Percentiles rank a stretch among this genome's conserved stretches.
phyloP scores from a whole-genome alignment of 768 basidiomycete species.

The Porpolomopsis calyptriformis region DNA sequence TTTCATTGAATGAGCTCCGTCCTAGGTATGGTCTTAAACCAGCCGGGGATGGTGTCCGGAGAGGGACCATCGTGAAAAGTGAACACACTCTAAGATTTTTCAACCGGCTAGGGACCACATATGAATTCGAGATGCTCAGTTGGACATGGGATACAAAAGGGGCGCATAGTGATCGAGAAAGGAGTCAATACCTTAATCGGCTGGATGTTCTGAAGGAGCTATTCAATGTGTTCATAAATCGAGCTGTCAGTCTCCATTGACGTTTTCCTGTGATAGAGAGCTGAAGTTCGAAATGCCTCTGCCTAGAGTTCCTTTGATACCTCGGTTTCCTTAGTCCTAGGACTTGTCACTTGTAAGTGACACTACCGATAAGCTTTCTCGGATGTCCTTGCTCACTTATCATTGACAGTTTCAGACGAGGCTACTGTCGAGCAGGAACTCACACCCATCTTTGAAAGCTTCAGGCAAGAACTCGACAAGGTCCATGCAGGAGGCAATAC shows the following conservation, averaged over 20 bases:
- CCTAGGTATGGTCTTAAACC: constrained; percentile 12
- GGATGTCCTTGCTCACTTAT: background rate
- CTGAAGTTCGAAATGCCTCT: background rate
- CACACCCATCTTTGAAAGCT: constrained; percentile 20
- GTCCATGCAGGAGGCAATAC: constrained; percentile 16
- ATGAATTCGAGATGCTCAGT: constrained; percentile 2
- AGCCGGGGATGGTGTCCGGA: constrained; percentile 9
- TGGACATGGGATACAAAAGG: constrained; percentile 3
- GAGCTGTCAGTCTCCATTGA: constrained; percentile 12
- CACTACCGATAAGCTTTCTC: background rate
- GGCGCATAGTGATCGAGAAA: constrained; percentile 8
- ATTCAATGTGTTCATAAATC: constrained; percentile 21
- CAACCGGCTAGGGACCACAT: too few relatives aligned
- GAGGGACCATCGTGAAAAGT: constrained; percentile 3
- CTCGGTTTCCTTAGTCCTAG: constrained; percentile 17
- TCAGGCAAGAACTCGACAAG: constrained; percentile 14
- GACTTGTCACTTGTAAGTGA: constrained; percentile 19
- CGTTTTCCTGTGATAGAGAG: background rate
- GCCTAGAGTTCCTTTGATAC: constrained; percentile 22
- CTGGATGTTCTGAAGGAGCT: constrained; percentile 18
- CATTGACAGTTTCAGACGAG: constrained; percentile 14
- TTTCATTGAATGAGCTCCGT: background rate
- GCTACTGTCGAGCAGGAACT: constrained; percentile 15
- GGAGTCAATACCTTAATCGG: constrained; percentile 15
- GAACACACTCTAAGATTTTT: background rate